These are phyloP conservation scores for Xylaria longipes DNA, from an alignment of 495 filamentous ascomycete species.

Conservation along the genomic window DNA sequence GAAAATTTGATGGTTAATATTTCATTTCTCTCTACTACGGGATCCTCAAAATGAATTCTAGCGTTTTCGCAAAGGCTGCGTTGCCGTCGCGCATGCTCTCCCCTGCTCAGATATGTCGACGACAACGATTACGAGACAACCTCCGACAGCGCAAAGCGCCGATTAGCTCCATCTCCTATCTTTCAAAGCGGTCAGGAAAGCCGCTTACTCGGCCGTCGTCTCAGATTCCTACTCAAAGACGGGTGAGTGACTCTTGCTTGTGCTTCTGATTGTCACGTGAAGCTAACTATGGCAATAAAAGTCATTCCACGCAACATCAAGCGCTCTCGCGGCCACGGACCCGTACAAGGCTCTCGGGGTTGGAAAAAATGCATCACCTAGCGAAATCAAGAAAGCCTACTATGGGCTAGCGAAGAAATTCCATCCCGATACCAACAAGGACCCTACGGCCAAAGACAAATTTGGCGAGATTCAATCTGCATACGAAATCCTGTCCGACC, in stretches of 20 bases:
- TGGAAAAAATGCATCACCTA: constrained; percentile 73
- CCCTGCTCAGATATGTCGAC: constrained; percentile 54
- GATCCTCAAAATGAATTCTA: constrained; percentile 55
- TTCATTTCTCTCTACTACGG: constrained; percentile 20
- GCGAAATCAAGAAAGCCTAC: constrained; percentile 98
- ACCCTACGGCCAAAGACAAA: constrained; percentile 86
- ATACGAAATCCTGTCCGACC: constrained; percentile 90
- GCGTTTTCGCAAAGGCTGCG: constrained; percentile 58
- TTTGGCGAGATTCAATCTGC: constrained; percentile 90
- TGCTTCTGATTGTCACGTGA: not conserved
- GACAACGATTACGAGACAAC: constrained; percentile 46
- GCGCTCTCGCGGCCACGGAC: constrained; percentile 67
- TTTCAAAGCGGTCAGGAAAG: constrained; percentile 26
- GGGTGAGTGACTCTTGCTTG: constrained; percentile 32
- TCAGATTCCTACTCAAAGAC: constrained; percentile 26
- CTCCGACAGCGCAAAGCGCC: constrained; percentile 38
- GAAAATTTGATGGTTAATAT: not conserved
- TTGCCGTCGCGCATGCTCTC: constrained; percentile 57
- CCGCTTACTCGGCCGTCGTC: not conserved
- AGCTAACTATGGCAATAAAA: constrained; percentile 42
- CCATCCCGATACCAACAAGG: constrained; percentile 98
- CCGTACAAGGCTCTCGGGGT: constrained; percentile 91
- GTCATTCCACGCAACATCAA: constrained; percentile 78
- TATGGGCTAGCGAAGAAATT: constrained; percentile 98
- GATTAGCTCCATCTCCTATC: constrained; percentile 36